Conservation (phyloP, 495 filamentous ascomycete species). For the Aspergillus homomorphus region DNA sequence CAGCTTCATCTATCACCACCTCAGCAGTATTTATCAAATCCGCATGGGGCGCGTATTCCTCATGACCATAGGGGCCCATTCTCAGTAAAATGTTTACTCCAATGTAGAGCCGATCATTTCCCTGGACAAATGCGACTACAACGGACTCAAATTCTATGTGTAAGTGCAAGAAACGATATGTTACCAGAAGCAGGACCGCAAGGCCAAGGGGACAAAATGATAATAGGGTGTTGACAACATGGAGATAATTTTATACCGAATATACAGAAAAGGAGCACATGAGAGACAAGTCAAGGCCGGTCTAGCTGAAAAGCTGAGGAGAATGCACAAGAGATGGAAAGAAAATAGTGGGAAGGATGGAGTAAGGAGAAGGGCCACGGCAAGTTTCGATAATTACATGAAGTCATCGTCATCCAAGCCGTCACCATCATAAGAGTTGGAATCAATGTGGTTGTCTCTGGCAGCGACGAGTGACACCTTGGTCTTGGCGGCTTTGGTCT, state of each 20-base stretch:
- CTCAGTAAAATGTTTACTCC: background rate
- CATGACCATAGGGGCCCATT: too few species aligned
- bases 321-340: conserved; percentile 5
- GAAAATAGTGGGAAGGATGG: conserved; percentile 3
- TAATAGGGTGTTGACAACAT: too few species aligned
- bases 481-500: conserved; percentile 90
- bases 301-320: background rate
- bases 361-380: conserved; percentile 10
- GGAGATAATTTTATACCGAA: background rate
- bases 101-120: background rate
- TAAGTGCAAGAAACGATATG: conserved; percentile 1
- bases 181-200: conserved; percentile 2
- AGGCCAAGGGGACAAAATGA: background rate
- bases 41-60: too few species aligned
- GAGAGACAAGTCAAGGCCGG: conserved; percentile 6
- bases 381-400: conserved; percentile 49
- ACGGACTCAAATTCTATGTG: conserved; percentile 7
- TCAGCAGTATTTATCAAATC: too few species aligned
- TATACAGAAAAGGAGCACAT: conserved; percentile 11
- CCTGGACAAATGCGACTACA: background rate
- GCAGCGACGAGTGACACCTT: conserved; percentile 77
- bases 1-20: too few species aligned
- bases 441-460: conserved; percentile 66
- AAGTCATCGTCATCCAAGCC: conserved; percentile 74
- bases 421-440: conserved; percentile 70